Base-by-base conservation (phyloP, 805 yeast species). In the Torulaspora franciscae region DNA sequence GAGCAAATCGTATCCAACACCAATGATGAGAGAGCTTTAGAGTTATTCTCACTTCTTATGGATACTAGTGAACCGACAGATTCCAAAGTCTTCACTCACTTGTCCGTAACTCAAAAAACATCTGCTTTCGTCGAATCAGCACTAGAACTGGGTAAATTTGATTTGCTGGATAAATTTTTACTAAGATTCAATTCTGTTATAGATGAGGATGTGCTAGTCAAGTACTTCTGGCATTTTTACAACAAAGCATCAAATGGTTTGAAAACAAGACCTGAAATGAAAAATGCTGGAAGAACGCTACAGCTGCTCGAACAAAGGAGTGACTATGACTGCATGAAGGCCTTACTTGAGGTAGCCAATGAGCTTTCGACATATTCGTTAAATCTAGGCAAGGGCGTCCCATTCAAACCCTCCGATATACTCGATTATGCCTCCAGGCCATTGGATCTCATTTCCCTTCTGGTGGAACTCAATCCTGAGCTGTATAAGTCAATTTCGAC, bases 401-500 rank as follows among this genome's bases (percentile, higher is more conserved):
- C 71, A 1, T 63, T 69, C 15, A 65, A 68, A 32, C 79, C 80
- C 3, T 44, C 52, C 2, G 66, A 68, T 37, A 49, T 75, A 2
- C 32, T 73, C 9, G 60, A 58, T 7, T 57, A 61, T 30, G 50
- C 53, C 38, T 29, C 47, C 2, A 56, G 70, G 11, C 69, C 74
- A 1, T 50, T 68, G 24, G 62, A 58, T 1, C 48, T 79, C 25
- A 62, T 76, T 0, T 64, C 73, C 7, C 56, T 65, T 17, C 61
- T 78, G 2, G 58, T 83, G 11, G 85, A 80, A 49, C 66, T 77
- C 32, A 82, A 83, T 55, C 70, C 74, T 0, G 63, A 65, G 9
- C 68, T 81, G 2, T 81, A 80, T 51, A 54, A 66, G 38, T 71
- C 77, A 6, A 58, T 66, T 19, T 71, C 68, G 2, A 65, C 67